Evolutionary conservation across 2,329 filamentous ascomycete genomes (phyloP).

Genomic region (Aspergillus brunneoviolaceus): DNA sequence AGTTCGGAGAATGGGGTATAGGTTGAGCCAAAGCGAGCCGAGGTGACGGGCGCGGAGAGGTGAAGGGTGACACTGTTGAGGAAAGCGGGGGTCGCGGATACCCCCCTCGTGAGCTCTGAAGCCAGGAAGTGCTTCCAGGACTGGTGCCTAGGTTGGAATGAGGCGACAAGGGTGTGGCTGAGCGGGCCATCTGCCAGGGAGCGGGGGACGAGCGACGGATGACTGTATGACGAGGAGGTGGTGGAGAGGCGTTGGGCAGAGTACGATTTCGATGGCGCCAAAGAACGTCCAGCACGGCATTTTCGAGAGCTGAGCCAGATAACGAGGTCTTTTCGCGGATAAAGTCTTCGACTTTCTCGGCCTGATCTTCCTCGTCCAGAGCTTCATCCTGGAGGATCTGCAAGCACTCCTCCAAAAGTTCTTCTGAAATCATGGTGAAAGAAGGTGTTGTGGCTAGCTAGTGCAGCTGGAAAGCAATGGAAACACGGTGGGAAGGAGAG

Average conservation of each 20-base stretch:
- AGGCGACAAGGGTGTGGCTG: slow-evolving; percentile 77
- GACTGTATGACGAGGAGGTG: slow-evolving; percentile 82
- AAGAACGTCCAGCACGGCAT: slow-evolving; percentile 83
- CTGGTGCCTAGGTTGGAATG: slow-evolving; percentile 74
- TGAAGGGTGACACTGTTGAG: slow-evolving; percentile 81
- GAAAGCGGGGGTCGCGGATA: slow-evolving; percentile 76
- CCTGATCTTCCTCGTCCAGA: slow-evolving; percentile 93
- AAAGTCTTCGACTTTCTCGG: slow-evolving; percentile 83
- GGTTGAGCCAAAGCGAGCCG: slow-evolving; percentile 87
- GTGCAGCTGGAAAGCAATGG: not conserved
- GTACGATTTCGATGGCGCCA: slow-evolving; percentile 59
- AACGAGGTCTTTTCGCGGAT: slow-evolving; percentile 76
- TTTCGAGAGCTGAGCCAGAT: slow-evolving; percentile 75
- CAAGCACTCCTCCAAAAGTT: slow-evolving; percentile 87
- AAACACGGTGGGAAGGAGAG: slow-evolving; percentile 10
- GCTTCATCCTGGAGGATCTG: slow-evolving; percentile 78
- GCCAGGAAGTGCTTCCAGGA: slow-evolving; percentile 80
- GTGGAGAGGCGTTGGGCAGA: slow-evolving; percentile 67
- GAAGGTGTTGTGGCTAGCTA: slow-evolving; percentile 9
- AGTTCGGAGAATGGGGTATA: slow-evolving; percentile 88
- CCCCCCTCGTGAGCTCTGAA: slow-evolving; percentile 67
- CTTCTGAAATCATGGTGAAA: slow-evolving; percentile 80
- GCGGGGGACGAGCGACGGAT: slow-evolving; percentile 89
- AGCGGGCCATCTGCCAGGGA: slow-evolving; percentile 78
- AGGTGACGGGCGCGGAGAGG: slow-evolving; percentile 88